Evolutionary conservation across 2,329 filamentous ascomycete species (phyloP).

Genomic region (Camillea tinctor): DNA sequence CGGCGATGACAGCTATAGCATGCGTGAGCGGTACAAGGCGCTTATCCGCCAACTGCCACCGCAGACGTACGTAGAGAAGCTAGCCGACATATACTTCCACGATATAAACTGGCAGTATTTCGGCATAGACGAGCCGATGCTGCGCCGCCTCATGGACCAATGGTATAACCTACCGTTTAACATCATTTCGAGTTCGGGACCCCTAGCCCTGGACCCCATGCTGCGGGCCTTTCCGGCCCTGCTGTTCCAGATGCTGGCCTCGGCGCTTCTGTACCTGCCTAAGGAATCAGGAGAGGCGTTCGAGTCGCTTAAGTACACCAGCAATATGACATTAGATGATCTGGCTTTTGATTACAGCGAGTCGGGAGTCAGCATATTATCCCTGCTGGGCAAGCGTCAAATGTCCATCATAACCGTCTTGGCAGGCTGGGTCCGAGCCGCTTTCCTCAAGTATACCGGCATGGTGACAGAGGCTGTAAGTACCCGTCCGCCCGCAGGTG

Average conservation of each 20-base stretch:
- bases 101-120: constrained; percentile 61
- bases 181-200: constrained; percentile 48
- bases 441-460: constrained; percentile 58
- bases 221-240: constrained; percentile 58
- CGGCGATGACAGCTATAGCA: constrained; percentile 39
- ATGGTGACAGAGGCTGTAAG: constrained; percentile 57
- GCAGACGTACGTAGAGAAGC: constrained; percentile 51
- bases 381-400: constrained; percentile 55
- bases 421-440: constrained; percentile 55
- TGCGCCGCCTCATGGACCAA: constrained; percentile 48
- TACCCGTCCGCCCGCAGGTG: constrained; percentile 7
- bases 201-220: constrained; percentile 49
- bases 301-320: constrained; percentile 57
- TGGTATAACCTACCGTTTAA: constrained; percentile 57
- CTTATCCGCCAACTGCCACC: constrained; percentile 58
- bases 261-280: constrained; percentile 52
- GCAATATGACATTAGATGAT: constrained; percentile 59
- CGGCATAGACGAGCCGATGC: constrained; percentile 52
- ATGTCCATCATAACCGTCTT: constrained; percentile 57
- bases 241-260: constrained; percentile 58
- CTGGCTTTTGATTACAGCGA: constrained; percentile 61
- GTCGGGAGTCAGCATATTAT: constrained; percentile 51
- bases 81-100: constrained; percentile 54
- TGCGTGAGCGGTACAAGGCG: constrained; percentile 57
- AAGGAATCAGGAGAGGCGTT: constrained; percentile 48